phyloP scores from a whole-genome alignment of 345 rosid genomes.

The Noccaea caerulescens region DNA sequence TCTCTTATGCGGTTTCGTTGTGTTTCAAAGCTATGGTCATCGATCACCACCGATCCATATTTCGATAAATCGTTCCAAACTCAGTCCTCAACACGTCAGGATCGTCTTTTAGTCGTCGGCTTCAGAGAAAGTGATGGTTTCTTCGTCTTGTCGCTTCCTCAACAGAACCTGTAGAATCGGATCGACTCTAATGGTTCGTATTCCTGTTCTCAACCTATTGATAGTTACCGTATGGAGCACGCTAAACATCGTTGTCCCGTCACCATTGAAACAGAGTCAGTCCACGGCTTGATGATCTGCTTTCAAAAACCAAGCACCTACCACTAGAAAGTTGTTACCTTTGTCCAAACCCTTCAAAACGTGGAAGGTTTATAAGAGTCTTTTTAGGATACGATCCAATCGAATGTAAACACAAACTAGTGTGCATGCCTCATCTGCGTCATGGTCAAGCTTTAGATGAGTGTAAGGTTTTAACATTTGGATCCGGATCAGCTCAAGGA shows the following conservation, averaged over 20 bases:
- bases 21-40: too few relatives aligned
- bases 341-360: background rate
- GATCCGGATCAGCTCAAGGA: background rate
- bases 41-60: too few relatives aligned
- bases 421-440: background rate
- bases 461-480: constrained; percentile 12
- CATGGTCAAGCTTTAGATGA: background rate
- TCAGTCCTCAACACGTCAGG: too few relatives aligned
- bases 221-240: background rate
- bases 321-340: background rate
- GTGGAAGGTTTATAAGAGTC: background rate
- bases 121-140: too few relatives aligned
- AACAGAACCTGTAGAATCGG: too few relatives aligned
- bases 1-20: too few relatives aligned
- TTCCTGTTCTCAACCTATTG: background rate
- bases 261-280: background rate
- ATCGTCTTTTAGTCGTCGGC: too few relatives aligned
- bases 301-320: background rate
- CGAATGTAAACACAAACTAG: constrained; percentile 18
- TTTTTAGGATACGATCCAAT: constrained; percentile 10
- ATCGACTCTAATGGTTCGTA: too few relatives aligned
- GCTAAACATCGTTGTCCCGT: background rate
- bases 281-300: constrained; percentile 24
- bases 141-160: too few relatives aligned
- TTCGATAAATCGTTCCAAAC: too few relatives aligned